phyloP scores from a whole-genome alignment of 345 rosid species.

The Euphorbia pulcherrima region DNA sequence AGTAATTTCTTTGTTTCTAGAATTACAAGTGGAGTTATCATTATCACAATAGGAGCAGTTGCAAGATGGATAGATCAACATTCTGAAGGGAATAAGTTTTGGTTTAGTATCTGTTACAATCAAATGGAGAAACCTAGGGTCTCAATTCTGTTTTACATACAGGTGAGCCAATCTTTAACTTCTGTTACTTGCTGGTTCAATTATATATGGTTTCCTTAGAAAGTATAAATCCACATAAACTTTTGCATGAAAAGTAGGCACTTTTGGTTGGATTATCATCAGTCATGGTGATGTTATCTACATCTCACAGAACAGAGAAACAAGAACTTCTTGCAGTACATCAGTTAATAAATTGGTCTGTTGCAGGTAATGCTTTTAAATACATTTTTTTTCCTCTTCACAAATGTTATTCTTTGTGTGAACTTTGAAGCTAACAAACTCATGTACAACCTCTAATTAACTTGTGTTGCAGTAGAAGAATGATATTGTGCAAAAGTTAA shows the following conservation, averaged over 20 bases:
- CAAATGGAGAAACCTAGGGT: conserved; percentile 42
- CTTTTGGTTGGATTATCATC: conserved; percentile 76
- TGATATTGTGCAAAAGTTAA: neutral
- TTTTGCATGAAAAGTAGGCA: conserved; percentile 43
- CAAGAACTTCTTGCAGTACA: conserved; percentile 71
- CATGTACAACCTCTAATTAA: neutral
- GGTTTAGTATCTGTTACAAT: conserved; percentile 57
- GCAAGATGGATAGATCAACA: conserved; percentile 72
- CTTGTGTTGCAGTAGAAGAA: neutral
- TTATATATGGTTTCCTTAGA: neutral
- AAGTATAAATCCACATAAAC: neutral
- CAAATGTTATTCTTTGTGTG: neutral
- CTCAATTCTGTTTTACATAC: conserved; percentile 58
- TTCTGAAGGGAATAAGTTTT: conserved; percentile 63
- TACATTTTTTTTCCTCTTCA: conserved; percentile 2
- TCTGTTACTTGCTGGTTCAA: conserved; percentile 9
- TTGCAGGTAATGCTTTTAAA: conserved; percentile 52
- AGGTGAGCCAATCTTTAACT: conserved; percentile 41
- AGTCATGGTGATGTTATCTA: conserved; percentile 70
- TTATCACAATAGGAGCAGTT: conserved; percentile 55
- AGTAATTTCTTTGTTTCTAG: conserved; percentile 34
- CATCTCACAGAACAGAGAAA: conserved; percentile 81
- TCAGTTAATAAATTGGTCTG: conserved; percentile 77
- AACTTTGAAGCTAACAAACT: neutral
- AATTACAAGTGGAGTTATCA: conserved; percentile 71